These are phyloP conservation scores for Aspergillus vadensis DNA, from an alignment of 2,329 filamentous ascomycete genomes.

Conservation along the genomic window DNA sequence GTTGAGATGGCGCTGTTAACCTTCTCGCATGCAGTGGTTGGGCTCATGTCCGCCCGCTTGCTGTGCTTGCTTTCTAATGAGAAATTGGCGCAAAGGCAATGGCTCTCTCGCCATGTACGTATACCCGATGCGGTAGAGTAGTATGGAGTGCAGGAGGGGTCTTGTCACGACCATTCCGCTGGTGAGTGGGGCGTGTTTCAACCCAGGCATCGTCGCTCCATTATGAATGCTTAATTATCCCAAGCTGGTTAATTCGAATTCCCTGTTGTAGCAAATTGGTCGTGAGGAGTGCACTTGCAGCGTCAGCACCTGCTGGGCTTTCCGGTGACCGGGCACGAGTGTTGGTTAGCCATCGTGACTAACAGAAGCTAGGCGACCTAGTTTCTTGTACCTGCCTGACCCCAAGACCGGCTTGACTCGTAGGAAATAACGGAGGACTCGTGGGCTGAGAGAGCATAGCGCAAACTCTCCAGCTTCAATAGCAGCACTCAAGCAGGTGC, in stretches of 20 bases:
- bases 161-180: background rate
- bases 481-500: background rate
- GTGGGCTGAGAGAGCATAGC: background rate
- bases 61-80: background rate
- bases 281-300: background rate
- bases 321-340: background rate
- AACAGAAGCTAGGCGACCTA: background rate
- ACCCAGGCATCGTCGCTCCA: background rate
- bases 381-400: background rate
- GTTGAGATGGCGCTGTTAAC: background rate
- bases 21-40: background rate
- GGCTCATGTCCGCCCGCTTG: background rate
- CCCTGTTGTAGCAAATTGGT: background rate
- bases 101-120: background rate
- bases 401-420: background rate
- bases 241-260: conserved; percentile 8
- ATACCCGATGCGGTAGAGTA: background rate
- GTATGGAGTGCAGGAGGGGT: background rate
- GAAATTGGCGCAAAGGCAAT: background rate
- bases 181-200: background rate
- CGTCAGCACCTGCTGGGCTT: background rate
- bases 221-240: conserved; percentile 12
- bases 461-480: background rate
- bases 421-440: background rate
- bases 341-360: background rate